Conservation (phyloP, 805 yeast genomes). For the Cyberlindnera subsufficiens region DNA sequence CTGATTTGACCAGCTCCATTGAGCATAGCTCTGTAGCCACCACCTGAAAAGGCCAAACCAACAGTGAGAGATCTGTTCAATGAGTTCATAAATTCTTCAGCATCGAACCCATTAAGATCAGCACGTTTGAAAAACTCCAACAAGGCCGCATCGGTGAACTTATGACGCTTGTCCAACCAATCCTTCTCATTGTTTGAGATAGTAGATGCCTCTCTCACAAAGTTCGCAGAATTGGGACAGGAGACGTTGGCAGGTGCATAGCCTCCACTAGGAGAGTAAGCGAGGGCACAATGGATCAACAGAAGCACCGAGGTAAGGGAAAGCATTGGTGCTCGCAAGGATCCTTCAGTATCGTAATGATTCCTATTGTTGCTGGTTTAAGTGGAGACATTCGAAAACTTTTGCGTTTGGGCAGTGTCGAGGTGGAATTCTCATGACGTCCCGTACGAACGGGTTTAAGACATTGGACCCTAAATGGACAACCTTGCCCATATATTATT, state of each 20-base stretch:
- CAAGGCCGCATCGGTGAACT: conserved; percentile 25
- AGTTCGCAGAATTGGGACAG: conserved; percentile 36
- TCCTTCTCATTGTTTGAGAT: conserved; percentile 44
- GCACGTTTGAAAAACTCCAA: conserved; percentile 34
- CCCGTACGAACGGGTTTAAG: too few species aligned
- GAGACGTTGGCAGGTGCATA: conserved; percentile 57
- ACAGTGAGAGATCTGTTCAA: conserved; percentile 37
- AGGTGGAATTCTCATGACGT: too few species aligned
- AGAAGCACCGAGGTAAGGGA: background rate
- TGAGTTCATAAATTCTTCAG: conserved; percentile 30
- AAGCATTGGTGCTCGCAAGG: too few species aligned
- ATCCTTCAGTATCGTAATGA: too few species aligned
- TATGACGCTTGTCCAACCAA: conserved; percentile 44
- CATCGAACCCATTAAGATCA: conserved; percentile 40
- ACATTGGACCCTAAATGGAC: too few species aligned
- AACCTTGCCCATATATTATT: too few species aligned
- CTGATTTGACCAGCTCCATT: conserved; percentile 77
- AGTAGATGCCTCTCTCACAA: conserved; percentile 41
- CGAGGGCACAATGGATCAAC: conserved; percentile 7
- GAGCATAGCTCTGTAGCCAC: conserved; percentile 87
- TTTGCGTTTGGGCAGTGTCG: background rate
- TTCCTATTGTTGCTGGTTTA: background rate
- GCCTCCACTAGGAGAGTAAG: conserved; percentile 51
- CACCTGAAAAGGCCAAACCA: conserved; percentile 78
- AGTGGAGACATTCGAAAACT: background rate